A percentile compares a stretch with the other conserved stretches of the same genome.
Evolutionary conservation across 2,329 filamentous ascomycete genomes (phyloP).

Genomic region (Graphium sp.): DNA sequence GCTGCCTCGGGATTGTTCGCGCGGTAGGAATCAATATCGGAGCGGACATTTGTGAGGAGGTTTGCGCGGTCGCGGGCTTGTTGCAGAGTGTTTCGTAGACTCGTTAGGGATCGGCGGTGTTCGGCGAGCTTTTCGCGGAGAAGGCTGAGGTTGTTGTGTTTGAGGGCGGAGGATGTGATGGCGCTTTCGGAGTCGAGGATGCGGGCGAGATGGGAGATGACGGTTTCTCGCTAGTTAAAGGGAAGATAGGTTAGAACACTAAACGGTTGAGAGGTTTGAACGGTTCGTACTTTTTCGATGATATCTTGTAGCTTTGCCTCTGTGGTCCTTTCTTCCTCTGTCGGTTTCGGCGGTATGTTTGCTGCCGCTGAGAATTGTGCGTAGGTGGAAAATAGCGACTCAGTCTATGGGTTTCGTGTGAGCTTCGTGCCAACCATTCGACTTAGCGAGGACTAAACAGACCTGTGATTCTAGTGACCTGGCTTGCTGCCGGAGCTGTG

Average conservation of each 20-base stretch:
- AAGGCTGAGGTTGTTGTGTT: conserved; percentile 86
- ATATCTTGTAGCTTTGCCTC: conserved; percentile 74
- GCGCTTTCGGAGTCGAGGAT: conserved; percentile 85
- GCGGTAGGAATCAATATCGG: conserved; percentile 82
- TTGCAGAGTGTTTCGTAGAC: conserved; percentile 55
- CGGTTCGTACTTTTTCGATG: conserved; percentile 51
- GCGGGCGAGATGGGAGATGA: conserved; percentile 68
- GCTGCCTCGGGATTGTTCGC: conserved; percentile 63
- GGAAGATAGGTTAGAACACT: conserved; percentile 1
- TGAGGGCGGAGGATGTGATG: conserved; percentile 79
- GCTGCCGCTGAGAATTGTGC: conserved; percentile 76
- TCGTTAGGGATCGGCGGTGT: conserved; percentile 67
- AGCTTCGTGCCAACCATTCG: not conserved
- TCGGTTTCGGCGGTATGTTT: conserved; percentile 67
- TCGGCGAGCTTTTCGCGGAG: conserved; percentile 81
- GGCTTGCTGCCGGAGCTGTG: conserved; percentile 85
- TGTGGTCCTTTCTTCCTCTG: conserved; percentile 65
- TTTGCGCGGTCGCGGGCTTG: conserved; percentile 78
- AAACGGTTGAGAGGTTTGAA: not conserved
- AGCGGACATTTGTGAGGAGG: conserved; percentile 75
- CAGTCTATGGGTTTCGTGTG: conserved; percentile 41
- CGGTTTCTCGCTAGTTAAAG: conserved; percentile 51
- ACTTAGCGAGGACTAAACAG: conserved; percentile 22
- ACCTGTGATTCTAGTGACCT: conserved; percentile 80
- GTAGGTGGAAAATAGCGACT: conserved; percentile 68